A percentile compares a stretch with the other conserved stretches of the same genome.
Conservation (phyloP, 805 yeast genomes). For the Candida rishiriensis region DNA sequence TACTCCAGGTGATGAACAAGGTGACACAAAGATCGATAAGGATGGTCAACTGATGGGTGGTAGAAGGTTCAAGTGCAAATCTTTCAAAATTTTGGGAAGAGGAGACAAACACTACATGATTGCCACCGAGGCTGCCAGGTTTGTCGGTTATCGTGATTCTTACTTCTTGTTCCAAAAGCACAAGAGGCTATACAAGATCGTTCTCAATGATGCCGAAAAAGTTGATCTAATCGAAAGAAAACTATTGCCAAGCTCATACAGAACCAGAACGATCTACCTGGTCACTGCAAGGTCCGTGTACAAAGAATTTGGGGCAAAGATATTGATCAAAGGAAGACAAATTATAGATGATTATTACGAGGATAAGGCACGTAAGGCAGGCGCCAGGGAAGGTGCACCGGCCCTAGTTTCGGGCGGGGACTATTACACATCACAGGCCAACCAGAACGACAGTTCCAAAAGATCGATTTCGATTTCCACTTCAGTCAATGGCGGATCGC, state of each 20-base stretch:
- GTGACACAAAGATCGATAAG: constrained; percentile 66
- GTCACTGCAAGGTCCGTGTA: constrained; percentile 88
- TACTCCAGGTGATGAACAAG: constrained; percentile 71
- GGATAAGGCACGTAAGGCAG: constrained; percentile 47
- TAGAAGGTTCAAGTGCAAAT: constrained; percentile 67
- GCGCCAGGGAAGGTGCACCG: constrained; percentile 65
- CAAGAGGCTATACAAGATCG: constrained; percentile 65
- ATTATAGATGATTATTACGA: constrained; percentile 89
- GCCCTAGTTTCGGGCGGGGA: constrained; percentile 25
- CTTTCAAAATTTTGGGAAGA: constrained; percentile 57
- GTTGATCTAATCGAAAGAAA: constrained; percentile 76
- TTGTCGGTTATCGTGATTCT: constrained; percentile 91
- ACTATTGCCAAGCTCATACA: constrained; percentile 82
- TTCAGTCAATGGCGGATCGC: neutral
- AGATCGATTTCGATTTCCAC: constrained; percentile 4
- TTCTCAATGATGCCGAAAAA: constrained; percentile 73
- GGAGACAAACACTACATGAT: constrained; percentile 82
- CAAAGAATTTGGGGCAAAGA: constrained; percentile 87
- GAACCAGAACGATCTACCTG: constrained; percentile 82
- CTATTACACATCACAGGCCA: constrained; percentile 6
- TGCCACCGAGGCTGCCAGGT: constrained; percentile 93
- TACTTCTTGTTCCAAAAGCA: constrained; percentile 87
- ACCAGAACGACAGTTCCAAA: neutral
- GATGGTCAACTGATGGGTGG: constrained; percentile 68
- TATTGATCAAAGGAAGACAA: constrained; percentile 73